Evolutionary conservation across 176 grass and related monocot genomes (phyloP).

Genomic region (Eleusine indica): DNA sequence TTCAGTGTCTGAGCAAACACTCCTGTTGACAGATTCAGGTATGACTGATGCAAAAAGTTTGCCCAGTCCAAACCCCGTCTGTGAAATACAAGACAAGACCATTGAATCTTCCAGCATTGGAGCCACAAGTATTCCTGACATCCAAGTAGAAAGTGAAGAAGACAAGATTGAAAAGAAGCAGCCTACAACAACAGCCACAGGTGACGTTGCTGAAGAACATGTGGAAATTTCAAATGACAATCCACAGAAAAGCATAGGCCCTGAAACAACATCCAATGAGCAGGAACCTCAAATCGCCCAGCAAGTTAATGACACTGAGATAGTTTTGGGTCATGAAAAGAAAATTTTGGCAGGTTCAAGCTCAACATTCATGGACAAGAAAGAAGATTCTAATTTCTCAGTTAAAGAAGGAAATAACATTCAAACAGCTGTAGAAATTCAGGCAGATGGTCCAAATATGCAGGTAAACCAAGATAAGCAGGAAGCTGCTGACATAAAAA

Average conservation of each 20-base stretch:
- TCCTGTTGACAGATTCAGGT: slow-evolving; percentile 33
- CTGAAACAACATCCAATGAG: slow-evolving; percentile 38
- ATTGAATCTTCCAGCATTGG: slow-evolving; percentile 41
- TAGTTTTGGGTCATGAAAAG: slow-evolving; percentile 32
- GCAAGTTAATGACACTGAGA: slow-evolving; percentile 38
- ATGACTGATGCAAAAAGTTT: slow-evolving; percentile 12
- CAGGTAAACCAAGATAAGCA: slow-evolving; percentile 42
- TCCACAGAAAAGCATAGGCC: slow-evolving; percentile 24
- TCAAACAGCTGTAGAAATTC: slow-evolving; percentile 33
- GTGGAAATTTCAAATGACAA: slow-evolving; percentile 34
- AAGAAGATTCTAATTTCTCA: slow-evolving; percentile 26
- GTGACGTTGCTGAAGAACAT: slow-evolving; percentile 13
- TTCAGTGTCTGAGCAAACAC: slow-evolving; percentile 24
- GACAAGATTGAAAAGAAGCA: slow-evolving; percentile 40
- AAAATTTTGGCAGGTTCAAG: slow-evolving; percentile 36
- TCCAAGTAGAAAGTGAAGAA: slow-evolving; percentile 36
- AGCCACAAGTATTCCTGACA: slow-evolving; percentile 22
- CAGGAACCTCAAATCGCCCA: slow-evolving; percentile 33
- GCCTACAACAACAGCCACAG: background rate
- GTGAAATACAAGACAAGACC: slow-evolving; percentile 34
- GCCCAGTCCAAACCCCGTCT: slow-evolving; percentile 15
- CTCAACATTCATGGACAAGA: slow-evolving; percentile 23
- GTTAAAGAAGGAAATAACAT: slow-evolving; percentile 15
- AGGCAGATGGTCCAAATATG: slow-evolving; percentile 25
- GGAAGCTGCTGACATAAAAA: slow-evolving; percentile 24